Evolutionary conservation across 331 rosid genomes (phyloP), one percentile per base, ranked within the genome.

Genomic region (Rhamnella rubrinervis): DNA sequence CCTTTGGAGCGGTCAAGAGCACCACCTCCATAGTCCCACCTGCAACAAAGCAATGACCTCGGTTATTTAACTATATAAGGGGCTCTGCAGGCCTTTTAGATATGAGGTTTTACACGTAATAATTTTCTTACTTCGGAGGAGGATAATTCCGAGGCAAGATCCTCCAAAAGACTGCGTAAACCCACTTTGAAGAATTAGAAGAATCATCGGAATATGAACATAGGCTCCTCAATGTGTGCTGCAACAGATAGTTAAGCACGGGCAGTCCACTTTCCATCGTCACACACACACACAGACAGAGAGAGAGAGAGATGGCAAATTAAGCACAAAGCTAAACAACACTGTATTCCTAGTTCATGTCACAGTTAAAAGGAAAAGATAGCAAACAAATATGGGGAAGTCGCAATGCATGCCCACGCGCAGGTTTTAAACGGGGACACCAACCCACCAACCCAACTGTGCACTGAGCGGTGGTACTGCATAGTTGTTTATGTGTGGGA

Each of bases 1-100:
- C 97, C 97, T 77, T 84, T 93, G 51, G 92, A 80, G 25, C 90
- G 95, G 76, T 88, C 95, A 79, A 88, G 90, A 72, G 83, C 76
- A 74, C 76, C 78, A 9, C 86, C 95, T 67, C 95, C 97, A 75
- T 79, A 93, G 65, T 90, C 98, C 97, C 95, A 93, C 91, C 98
- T 93, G 81, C 65, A 65, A 65, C 16, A 55, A 66, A 61, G 71
- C 63, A 72, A 37, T 56, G 65, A 61, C 46, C 53, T 31, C 28
- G 19, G 23, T 17, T 17, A 26, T 41, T 39, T 59, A 35, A 51
- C 37, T 46, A 26, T 2, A 14, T 11, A 44, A 11, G 49, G 14
- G 49, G 14, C 46, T 40, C 46, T 40, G 46, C 49, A 28, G 21
- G 25, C 40, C 31, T 57, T 41, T 44, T 51, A 14, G 18, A 10